Conservation (phyloP, 495 filamentous ascomycete species). For the Elasticomyces elasticus region DNA sequence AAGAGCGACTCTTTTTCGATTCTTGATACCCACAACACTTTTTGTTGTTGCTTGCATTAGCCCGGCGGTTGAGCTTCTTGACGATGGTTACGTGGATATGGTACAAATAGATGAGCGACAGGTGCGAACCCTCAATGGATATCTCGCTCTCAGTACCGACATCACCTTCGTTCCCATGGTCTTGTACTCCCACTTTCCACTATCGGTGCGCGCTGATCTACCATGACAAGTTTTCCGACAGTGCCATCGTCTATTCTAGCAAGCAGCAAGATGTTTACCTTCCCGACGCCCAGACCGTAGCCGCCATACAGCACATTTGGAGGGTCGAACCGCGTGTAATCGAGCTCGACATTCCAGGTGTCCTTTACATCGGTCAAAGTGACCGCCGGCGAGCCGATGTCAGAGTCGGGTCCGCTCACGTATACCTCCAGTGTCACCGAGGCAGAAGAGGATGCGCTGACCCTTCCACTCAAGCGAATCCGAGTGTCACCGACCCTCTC, state of each 20-base stretch:
- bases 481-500: background rate
- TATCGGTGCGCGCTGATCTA: background rate
- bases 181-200: background rate
- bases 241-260: background rate
- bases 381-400: background rate
- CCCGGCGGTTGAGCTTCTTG: background rate
- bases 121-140: background rate
- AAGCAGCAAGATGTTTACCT: conserved; percentile 6
- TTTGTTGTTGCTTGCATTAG: background rate
- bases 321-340: conserved; percentile 3
- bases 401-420: background rate
- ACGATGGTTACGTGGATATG: background rate
- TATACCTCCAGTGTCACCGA: background rate
- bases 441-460: background rate
- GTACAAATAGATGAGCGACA: background rate
- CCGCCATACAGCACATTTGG: conserved; percentile 14
- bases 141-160: too few species aligned
- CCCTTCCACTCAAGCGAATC: background rate
- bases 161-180: too few species aligned
- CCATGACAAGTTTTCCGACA: conserved; percentile 3
- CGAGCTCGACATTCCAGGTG: background rate
- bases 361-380: background rate
- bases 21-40: conserved; percentile 5
- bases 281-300: conserved; percentile 5
- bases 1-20: background rate